Evolutionary conservation across 2,329 filamentous ascomycete species (phyloP), one percentile per base, ranked within the genome.

Genomic region (Ceratocystis alfenasii): DNA sequence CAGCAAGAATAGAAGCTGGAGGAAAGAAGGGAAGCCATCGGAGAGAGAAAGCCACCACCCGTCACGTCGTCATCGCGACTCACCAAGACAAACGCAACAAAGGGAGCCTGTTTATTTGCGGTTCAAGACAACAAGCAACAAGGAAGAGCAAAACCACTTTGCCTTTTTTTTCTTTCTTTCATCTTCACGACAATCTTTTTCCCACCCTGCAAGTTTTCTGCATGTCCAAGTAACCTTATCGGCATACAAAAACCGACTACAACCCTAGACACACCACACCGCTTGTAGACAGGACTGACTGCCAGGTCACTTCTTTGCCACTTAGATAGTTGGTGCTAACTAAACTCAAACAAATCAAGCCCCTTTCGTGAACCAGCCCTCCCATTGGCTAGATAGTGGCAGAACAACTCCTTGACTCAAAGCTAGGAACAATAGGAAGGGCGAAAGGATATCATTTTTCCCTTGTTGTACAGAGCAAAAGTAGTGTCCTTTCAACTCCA

Each of bases 141-240:
- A 48, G 20, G 17, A 48, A 48, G 5, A 48, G 3, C 17, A 48
- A 48, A 20, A 8, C 6, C 46, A 8, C 17, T 7, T 48, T 8
- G 46, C 46, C 17, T 50, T 22, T 7, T 22, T 7, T 22, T 50
- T 50, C 46, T 50, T 10, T 22, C 17, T 7, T 22, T 50, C n/a
- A 22, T 20, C 17, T 48, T 48, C 17, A 48, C 45, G 45, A 10
- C 45, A 12, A 28, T 25, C 20, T 30, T 22, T 22, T 50, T 28
- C 3, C 22, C 10, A 3, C 2, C 7, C 22, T 28, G 25, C 10
- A 12, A 28, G 53, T 30, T 28, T 28, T 57, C 22, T 28, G 53
- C 53, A 57, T 30, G 53, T 30, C 53, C 53, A 57, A 57, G 53
- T 30, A 57, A 57, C 53, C 53, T 57, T 57, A 57, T 57, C 53